phyloP scores from a whole-genome alignment of 352 stramenopile species.

The Pythium sukuiense region DNA sequence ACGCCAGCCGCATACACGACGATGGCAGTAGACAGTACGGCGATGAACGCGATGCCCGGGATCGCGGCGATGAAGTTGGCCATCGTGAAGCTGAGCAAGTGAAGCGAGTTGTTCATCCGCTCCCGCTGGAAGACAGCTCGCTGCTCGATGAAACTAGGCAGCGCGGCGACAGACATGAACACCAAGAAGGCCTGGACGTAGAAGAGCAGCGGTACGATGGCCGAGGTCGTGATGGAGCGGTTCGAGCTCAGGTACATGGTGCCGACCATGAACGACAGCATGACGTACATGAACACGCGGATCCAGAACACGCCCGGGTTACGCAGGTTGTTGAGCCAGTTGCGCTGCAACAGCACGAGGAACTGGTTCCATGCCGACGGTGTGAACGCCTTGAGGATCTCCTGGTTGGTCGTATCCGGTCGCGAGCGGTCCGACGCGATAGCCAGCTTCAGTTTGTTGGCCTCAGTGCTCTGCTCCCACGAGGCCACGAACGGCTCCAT shows the following conservation, averaged over 20 bases:
- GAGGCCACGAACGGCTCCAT: conserved; percentile 37
- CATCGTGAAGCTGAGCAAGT: conserved; percentile 70
- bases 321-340: conserved; percentile 63
- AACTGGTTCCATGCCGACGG: conserved; percentile 57
- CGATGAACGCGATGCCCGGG: conserved; percentile 60
- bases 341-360: conserved; percentile 47
- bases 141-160: conserved; percentile 87
- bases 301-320: conserved; percentile 78
- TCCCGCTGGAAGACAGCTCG: conserved; percentile 85
- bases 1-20: conserved; percentile 54
- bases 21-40: conserved; percentile 46
- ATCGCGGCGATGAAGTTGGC: conserved; percentile 72
- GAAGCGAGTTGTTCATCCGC: conserved; percentile 76
- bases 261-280: conserved; percentile 70
- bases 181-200: conserved; percentile 90
- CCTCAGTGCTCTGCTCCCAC: conserved; percentile 32
- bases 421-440: conserved; percentile 36
- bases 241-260: conserved; percentile 70
- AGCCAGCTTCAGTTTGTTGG: conserved; percentile 30
- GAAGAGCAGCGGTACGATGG: conserved; percentile 75
- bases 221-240: conserved; percentile 31
- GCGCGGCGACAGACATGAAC: conserved; percentile 89
- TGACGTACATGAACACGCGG: conserved; percentile 79
- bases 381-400: conserved; percentile 36
- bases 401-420: conserved; percentile 32